A percentile compares a stretch with the other conserved stretches of the same genome.
phyloP scores from a whole-genome alignment of 768 basidiomycete genomes.

The Kwoniella mangroviensis region DNA sequence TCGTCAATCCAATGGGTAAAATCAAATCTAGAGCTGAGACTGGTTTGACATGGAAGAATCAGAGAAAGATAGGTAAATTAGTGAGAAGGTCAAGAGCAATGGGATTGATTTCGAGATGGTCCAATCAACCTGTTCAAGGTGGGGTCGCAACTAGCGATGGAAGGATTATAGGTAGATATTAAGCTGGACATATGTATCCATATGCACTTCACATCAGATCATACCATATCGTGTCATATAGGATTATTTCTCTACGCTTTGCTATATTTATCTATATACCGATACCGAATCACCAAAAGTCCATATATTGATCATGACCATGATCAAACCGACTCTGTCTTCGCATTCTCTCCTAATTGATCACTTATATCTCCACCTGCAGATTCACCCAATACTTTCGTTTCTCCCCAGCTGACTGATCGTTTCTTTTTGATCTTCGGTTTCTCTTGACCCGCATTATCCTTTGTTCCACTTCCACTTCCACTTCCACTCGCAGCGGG shows the following conservation, averaged over 20 bases:
- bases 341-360: background rate
- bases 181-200: no score
- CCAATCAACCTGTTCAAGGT: constrained; percentile 25
- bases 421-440: constrained; percentile 38
- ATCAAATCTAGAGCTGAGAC: constrained; percentile 72
- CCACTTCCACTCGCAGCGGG: constrained; percentile 4
- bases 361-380: constrained; percentile 9
- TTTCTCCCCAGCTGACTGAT: constrained; percentile 50
- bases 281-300: background rate
- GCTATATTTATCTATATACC: background rate
- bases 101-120: constrained; percentile 68
- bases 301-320: background rate
- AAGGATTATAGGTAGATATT: constrained; percentile 2
- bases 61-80: constrained; percentile 78
- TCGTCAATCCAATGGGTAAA: constrained; percentile 61
- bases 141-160: constrained; percentile 26
- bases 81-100: constrained; percentile 88
- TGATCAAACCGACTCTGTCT: background rate
- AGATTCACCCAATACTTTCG: constrained; percentile 43
- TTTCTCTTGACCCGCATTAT: constrained; percentile 1
- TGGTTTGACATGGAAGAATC: constrained; percentile 74
- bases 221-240: no score
- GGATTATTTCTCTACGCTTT: background rate
- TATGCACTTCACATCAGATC: background rate
- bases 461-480: background rate